Evolutionary conservation across 176 grass and related monocot genomes (phyloP), one percentile per base, ranked within the genome.

Genomic region (Cenchrus americanus): DNA sequence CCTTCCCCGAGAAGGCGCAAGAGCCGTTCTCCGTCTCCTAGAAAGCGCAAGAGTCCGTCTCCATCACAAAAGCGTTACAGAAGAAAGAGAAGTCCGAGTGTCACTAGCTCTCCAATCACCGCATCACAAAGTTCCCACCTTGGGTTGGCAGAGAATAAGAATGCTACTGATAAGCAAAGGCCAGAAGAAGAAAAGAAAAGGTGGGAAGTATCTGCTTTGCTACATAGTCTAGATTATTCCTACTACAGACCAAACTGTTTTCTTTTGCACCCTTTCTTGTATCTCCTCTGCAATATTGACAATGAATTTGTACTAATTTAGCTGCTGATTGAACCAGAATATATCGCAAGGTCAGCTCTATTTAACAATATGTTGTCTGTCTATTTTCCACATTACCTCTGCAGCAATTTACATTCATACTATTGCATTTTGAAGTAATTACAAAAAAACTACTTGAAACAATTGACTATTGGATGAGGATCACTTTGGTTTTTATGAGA

Each of bases 111-210:
- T 64, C 87, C 87, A 23, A 12, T 86, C 76, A 42, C 44, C 48
- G 92, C 87, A 64, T 86, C 90, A 64, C 71, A 50, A 82, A 90
- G 82, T 51, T 77, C 90, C 49, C 76, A 59, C 65, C 79, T 84
- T 73, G 82, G 79, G 3, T 80, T 69, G 14, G 21, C 75, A 82
- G 92, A 91, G 73, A 86, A 83, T 81, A 94, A 87, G 83, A 94
- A 82, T 90, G 81, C 32, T 43, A 64, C 90, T 85, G 89, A 99
- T 85, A 96, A 82, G 65, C 80, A 89, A 90, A 99, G 73, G 82
- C 84, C 89, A 76, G 92, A 99, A 92, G 93, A 98, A 92, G 96
- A 99, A 85, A 99, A 94, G 93, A 96, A 88, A 96, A 93, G 96
- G 93, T 99, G 83, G 91, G 87, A 65, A 76, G 89, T 88, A 92